A percentile compares a stretch with the other conserved stretches of the same genome.
Conservation (phyloP, 495 filamentous ascomycete species). For the Trichoderma parareesei region DNA sequence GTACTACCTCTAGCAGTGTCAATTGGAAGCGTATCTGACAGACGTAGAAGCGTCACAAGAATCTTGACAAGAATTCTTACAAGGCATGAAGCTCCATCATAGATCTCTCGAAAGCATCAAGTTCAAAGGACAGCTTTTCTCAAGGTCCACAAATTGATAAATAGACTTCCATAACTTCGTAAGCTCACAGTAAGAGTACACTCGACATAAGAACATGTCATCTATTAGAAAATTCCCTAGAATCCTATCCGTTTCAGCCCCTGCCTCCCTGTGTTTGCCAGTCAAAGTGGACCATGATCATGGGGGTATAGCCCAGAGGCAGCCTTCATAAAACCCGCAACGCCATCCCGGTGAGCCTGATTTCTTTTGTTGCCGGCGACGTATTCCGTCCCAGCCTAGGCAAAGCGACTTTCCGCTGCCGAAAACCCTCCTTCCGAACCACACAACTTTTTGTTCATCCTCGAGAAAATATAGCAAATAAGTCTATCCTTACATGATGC, state of each 20-base stretch:
- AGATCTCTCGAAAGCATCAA: background rate
- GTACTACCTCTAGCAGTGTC: background rate
- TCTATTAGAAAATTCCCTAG: constrained; percentile 7
- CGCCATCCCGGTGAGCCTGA: constrained; percentile 11
- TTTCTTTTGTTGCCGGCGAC: background rate
- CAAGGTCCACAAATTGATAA: too few relatives aligned
- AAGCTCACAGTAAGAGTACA: background rate
- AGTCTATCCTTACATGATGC: constrained; percentile 31
- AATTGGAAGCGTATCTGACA: background rate
- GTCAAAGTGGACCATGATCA: constrained; percentile 6
- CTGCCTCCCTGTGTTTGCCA: background rate
- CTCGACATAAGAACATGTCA: background rate
- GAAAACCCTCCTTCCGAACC: constrained; percentile 6
- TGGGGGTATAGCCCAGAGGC: constrained; percentile 13
- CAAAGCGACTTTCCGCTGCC: background rate
- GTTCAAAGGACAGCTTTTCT: background rate
- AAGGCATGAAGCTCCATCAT: background rate
- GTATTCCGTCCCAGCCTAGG: background rate
- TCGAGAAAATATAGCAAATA: constrained; percentile 16
- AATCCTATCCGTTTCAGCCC: constrained; percentile 4
- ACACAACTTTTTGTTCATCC: constrained; percentile 11
- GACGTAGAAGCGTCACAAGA: too few relatives aligned
- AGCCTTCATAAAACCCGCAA: constrained; percentile 11
- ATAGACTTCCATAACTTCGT: background rate
- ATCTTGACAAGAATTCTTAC: too few relatives aligned